A percentile compares a stretch with the other conserved stretches of the same genome.
These are phyloP conservation scores for Myochromella boudieri DNA, from an alignment of 768 basidiomycete species.

Conservation along the genomic window DNA sequence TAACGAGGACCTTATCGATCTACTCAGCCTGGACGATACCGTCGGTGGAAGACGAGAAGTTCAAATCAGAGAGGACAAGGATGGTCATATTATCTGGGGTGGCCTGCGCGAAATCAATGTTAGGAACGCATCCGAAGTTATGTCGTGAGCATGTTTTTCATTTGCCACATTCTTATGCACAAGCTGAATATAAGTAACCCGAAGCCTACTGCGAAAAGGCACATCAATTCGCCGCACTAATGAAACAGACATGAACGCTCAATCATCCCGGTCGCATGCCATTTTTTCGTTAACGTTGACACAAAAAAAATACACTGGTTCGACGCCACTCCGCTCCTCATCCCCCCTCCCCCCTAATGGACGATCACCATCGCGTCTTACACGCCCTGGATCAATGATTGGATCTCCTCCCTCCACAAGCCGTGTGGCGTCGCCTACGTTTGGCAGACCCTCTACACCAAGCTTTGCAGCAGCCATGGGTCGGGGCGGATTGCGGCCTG, in stretches of 20 bases:
- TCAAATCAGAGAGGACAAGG: conserved; percentile 95
- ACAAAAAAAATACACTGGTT: conserved; percentile 84
- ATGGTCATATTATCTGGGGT: conserved; percentile 96
- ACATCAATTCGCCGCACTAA: conserved; percentile 91
- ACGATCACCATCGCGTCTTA: conserved; percentile 76
- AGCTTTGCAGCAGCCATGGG: conserved; percentile 77
- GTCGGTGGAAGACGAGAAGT: conserved; percentile 77
- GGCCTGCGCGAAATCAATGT: conserved; percentile 92
- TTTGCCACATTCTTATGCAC: conserved; percentile 2
- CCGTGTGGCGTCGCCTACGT: conserved; percentile 75
- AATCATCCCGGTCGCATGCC: conserved; percentile 96
- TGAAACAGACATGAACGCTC: conserved; percentile 98
- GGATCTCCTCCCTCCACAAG: conserved; percentile 35
- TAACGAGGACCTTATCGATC: conserved; percentile 98
- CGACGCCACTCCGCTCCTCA: conserved; percentile 65
- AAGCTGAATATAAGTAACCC: conserved; percentile 12
- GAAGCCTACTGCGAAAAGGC: conserved; percentile 84
- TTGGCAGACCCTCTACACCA: conserved; percentile 76
- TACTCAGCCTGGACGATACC: conserved; percentile 74
- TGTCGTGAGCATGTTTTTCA: conserved; percentile 64
- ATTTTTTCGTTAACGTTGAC: conserved; percentile 96
- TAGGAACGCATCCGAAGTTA: conserved; percentile 83
- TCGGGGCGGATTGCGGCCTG: conserved; percentile 68
- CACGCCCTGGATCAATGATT: conserved; percentile 81
- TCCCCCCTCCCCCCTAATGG: conserved; percentile 75